Conservation (phyloP, 2,329 filamentous ascomycete genomes). For the Alternaria sp. region DNA sequence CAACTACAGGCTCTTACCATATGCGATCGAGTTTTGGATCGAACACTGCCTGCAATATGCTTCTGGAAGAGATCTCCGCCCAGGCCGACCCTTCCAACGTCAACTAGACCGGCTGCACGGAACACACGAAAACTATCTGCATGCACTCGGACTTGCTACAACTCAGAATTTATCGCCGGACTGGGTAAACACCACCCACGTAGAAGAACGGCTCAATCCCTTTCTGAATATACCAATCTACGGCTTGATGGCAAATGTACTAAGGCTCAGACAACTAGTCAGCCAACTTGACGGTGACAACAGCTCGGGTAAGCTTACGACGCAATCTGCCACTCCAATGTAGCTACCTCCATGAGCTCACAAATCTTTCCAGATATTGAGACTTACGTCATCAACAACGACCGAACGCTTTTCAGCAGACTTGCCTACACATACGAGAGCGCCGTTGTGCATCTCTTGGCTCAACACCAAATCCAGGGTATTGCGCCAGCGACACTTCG, state of each 20-base stretch:
- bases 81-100: not conserved
- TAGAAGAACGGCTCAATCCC: too few relatives aligned
- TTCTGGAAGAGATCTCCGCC: too few relatives aligned
- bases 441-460: not conserved
- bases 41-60: not conserved
- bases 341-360: too few relatives aligned
- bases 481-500: not conserved
- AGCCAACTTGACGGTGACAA: too few relatives aligned
- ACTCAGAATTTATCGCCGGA: too few relatives aligned
- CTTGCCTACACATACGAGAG: not conserved
- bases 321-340: rapidly evolving
- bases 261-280: rapidly evolving
- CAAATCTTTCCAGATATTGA: not conserved
- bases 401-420: not conserved
- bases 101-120: not conserved
- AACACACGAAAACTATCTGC: not conserved
- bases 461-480: rapidly evolving
- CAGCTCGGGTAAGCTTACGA: too few relatives aligned
- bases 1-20: not conserved
- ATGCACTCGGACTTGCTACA: not conserved
- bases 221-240: too few relatives aligned
- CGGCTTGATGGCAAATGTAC: too few relatives aligned
- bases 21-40: not conserved
- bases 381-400: not conserved
- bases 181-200: too few relatives aligned